Evolutionary conservation across 108 stramenopile genomes (phyloP).

Genomic region (Cyclotella kingstonii): DNA sequence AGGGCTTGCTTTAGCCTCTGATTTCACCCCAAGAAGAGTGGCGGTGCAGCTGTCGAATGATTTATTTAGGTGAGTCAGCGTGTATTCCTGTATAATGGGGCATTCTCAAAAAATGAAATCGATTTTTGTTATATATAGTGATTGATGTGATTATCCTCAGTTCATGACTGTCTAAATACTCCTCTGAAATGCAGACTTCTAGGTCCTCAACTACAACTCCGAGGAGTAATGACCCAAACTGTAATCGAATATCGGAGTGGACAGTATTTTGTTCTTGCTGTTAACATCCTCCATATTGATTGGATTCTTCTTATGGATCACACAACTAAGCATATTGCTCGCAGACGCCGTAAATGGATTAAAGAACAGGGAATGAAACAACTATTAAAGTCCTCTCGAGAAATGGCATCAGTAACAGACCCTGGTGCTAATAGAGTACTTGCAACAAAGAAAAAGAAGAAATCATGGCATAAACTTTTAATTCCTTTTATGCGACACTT

Average conservation of each 20-base stretch:
- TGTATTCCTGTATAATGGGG: not conserved
- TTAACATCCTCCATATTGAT: conserved; percentile 65
- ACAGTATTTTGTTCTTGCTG: conserved; percentile 77
- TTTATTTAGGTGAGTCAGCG: conserved; percentile 53
- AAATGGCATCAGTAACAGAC: not conserved
- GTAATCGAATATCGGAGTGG: conserved; percentile 81
- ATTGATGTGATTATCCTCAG: too few relatives aligned
- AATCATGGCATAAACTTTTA: conserved; percentile 5
- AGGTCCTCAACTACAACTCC: conserved; percentile 57
- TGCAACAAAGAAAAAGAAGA: conserved; percentile 12
- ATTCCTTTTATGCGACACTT: conserved; percentile 13
- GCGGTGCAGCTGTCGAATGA: conserved; percentile 82
- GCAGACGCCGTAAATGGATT: conserved; percentile 21
- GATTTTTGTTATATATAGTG: too few relatives aligned
- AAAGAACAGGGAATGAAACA: conserved; percentile 18
- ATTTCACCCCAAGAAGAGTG: conserved; percentile 63
- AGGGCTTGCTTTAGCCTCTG: conserved; percentile 63
- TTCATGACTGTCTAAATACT: too few relatives aligned
- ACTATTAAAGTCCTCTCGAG: conserved; percentile 11
- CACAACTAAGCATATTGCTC: conserved; percentile 43
- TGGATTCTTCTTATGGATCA: conserved; percentile 61
- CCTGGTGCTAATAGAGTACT: not conserved
- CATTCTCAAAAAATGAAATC: not conserved
- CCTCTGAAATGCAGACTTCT: conserved; percentile 31
- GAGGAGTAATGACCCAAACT: conserved; percentile 74